Evolutionary conservation across 176 grass and related monocot genomes (phyloP).

Genomic region (Poa pratensis): DNA sequence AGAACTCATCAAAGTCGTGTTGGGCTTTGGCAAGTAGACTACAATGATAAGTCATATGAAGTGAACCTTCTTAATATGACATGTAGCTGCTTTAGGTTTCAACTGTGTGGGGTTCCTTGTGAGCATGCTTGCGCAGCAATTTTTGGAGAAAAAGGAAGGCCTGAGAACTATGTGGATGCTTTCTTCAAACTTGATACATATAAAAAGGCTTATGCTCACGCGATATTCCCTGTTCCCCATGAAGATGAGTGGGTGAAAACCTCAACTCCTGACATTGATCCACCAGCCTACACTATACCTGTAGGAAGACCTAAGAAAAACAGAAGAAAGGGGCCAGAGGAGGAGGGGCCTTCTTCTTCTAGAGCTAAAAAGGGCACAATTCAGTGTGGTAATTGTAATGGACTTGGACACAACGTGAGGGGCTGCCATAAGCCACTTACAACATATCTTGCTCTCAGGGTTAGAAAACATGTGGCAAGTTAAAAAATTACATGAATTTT

Average conservation of each 20-base stretch:
- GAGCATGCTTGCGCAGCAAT: neutral
- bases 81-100: neutral
- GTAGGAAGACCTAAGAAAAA: neutral
- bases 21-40: slow-evolving; percentile 1
- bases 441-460: neutral
- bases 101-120: neutral
- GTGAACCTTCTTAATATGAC: neutral
- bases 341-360: neutral
- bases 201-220: neutral
- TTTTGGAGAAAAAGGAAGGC: neutral
- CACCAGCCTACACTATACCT: neutral
- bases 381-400: neutral
- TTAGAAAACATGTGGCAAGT: slow-evolving; percentile 14
- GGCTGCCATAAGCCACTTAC: neutral
- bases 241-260: neutral
- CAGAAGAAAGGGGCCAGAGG: neutral
- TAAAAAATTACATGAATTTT: neutral
- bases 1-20: neutral
- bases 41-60: neutral
- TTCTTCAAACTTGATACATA: neutral
- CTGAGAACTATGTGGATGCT: neutral
- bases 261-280: neutral
- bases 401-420: neutral
- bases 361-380: neutral
- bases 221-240: neutral